phyloP scores from a whole-genome alignment of 768 basidiomycete genomes.

The Trametes maxima region DNA sequence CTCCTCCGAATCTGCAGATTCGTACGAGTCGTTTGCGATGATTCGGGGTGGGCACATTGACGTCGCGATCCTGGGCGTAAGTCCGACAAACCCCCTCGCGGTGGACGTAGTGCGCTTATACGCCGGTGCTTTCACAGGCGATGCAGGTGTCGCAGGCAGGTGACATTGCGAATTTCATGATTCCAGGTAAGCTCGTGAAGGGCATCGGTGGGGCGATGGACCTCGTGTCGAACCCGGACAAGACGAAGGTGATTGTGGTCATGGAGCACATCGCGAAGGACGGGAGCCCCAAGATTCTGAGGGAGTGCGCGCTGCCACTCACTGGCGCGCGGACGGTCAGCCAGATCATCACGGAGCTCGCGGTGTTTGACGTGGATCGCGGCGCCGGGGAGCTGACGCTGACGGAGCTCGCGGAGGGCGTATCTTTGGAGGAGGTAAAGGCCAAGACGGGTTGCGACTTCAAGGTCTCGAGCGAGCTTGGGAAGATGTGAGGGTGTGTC shows the following conservation, averaged over 20 bases:
- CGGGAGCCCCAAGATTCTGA: conserved; percentile 86
- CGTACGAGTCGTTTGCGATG: conserved; percentile 95
- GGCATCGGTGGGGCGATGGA: conserved; percentile 98
- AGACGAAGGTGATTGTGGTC: conserved; percentile 87
- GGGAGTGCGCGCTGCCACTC: conserved; percentile 79
- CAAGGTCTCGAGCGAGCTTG: conserved; percentile 49
- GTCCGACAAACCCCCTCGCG: conserved; percentile 32
- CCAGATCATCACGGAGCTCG: conserved; percentile 91
- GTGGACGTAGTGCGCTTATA: conserved; percentile 14
- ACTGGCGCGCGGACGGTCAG: conserved; percentile 89
- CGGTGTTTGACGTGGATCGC: conserved; percentile 88
- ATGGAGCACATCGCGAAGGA: conserved; percentile 93
- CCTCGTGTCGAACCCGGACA: conserved; percentile 93
- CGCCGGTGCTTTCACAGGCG: conserved; percentile 53
- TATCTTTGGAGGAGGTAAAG: conserved; percentile 79
- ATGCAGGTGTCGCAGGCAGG: conserved; percentile 94
- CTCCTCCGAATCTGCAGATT: conserved; percentile 50
- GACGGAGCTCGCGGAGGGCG: conserved; percentile 83
- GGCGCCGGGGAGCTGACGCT: conserved; percentile 69
- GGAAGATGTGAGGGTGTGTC: conserved; percentile 26
- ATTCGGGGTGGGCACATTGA: conserved; percentile 96
- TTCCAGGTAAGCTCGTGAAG: conserved; percentile 91
- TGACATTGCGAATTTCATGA: conserved; percentile 98
- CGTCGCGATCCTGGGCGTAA: conserved; percentile 88
- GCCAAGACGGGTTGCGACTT: conserved; percentile 89